Evolutionary conservation across 768 basidiomycete genomes (phyloP), one percentile per base, ranked within the genome.

Genomic region (Melanogaster broomeanus): DNA sequence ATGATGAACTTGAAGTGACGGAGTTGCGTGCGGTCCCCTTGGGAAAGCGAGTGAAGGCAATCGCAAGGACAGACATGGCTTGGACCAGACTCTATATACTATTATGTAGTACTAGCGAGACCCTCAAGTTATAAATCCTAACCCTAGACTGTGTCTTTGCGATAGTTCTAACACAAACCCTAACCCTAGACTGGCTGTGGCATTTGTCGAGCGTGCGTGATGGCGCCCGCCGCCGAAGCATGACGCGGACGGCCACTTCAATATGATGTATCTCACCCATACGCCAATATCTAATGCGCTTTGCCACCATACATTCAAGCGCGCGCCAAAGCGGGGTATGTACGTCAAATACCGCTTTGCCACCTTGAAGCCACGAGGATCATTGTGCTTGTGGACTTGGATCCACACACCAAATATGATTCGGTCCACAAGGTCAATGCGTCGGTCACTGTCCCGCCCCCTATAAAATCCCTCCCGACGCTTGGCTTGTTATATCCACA

Each of bases 371-470:
- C 50, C 63, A 57, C 58, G 50, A 55, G 51, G 27, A 44, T 28
- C 42, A 43, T 15, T 48, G 60, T 56, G 61, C 55, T 15, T 49
- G 21, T 22, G 16, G 33, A 15, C 3, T 44, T 18, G 22, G 27
- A 13, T 48, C 25, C 25, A 30, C 51, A 51, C 57, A 33, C 57
- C 45, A 39, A 55, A 48, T 13, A 43, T 42, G 45, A 24, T 28
- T 22, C 51, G 48, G 42, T 47, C 57, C 45, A 53, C 56, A 49
- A 55, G 58, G 61, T 55, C 63, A 67, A 65, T 63, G 63, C 64
- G 50, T 55, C 43, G 34, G 54, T 49, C 52, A 27, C 42, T 30
- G 13, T 45, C 31, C 16, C 27, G 12, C 40, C 28, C 30, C 34
- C 61, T 62, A 67, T 66, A 66, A 59, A 53, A 22, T 8, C 18